A percentile compares a stretch with the other conserved stretches of the same genome.
These are phyloP conservation scores for Paracamarosporium sp. DNA, from an alignment of 2,329 filamentous ascomycete genomes.

Conservation along the genomic window DNA sequence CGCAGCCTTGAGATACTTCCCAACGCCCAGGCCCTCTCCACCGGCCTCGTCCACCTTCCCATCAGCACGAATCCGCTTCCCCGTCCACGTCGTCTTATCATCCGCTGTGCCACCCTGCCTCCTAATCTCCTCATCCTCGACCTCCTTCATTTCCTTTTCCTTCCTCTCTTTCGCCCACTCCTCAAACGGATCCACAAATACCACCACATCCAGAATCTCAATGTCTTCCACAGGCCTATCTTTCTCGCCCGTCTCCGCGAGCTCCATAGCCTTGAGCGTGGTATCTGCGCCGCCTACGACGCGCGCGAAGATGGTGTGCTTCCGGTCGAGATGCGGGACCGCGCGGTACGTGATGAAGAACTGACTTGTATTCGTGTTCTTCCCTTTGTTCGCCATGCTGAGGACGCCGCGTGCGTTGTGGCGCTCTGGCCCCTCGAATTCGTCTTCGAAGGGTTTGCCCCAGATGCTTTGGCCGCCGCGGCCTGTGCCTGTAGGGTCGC, in stretches of 20 bases:
- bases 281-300: slow-evolving; percentile 79
- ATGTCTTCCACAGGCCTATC: slow-evolving; percentile 81
- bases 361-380: slow-evolving; percentile 95
- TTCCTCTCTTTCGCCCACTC: slow-evolving; percentile 78
- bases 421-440: slow-evolving; percentile 87
- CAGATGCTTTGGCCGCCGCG: slow-evolving; percentile 89
- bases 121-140: slow-evolving; percentile 68
- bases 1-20: slow-evolving; percentile 81
- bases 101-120: slow-evolving; percentile 79
- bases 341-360: slow-evolving; percentile 93
- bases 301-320: slow-evolving; percentile 95
- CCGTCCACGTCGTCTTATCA: slow-evolving; percentile 93
- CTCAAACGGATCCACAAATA: slow-evolving; percentile 94
- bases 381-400: slow-evolving; percentile 98
- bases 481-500: slow-evolving; percentile 91
- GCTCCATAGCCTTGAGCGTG: slow-evolving; percentile 77
- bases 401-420: slow-evolving; percentile 81
- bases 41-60: slow-evolving; percentile 62
- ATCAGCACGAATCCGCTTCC: slow-evolving; percentile 80
- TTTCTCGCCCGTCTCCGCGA: slow-evolving; percentile 73
- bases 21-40: slow-evolving; percentile 65
- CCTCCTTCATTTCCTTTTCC: slow-evolving; percentile 64
- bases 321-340: slow-evolving; percentile 85
- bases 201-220: slow-evolving; percentile 78
- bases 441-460: slow-evolving; percentile 93